Evolutionary conservation across 768 basidiomycete species (phyloP), one percentile per base, ranked within the genome.

Genomic region (Calocera viscosa): DNA sequence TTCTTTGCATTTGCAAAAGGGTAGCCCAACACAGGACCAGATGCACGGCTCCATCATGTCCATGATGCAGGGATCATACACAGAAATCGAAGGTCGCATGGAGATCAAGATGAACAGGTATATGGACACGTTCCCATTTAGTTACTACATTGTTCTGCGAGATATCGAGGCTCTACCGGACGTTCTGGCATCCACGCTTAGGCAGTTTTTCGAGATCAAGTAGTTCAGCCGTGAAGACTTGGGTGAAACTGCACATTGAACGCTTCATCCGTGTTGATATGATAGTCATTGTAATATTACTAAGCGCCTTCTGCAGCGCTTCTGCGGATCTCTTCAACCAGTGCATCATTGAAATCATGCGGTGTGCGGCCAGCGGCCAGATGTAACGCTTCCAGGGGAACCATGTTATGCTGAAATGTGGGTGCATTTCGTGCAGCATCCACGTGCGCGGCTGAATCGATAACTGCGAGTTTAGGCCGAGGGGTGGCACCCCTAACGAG

Each of bases 121-220:
- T 75, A 77, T 97, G 71, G 95, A 97, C 74, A 87, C 91, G 1
- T 97, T 98, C 83, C 96, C 96, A 0, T 98, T 98, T 78, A 92
- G 97, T 77, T 95, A 94, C 73, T 98, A 93, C 71, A 88, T 97
- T 63, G 87, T 99, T n/a, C 75, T 99, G 64, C 80, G 94, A 68
- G 84, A 89, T 70, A 91, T 95, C 49, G 93, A 95, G 76, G 87
- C 91, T 19, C 77, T 99, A 39, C 95, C 96, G 1, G 90, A 94
- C 66, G 91, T 96, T 14, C 78, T 99, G 70, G 82, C 90, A 24
- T 85, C 86, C 60, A 96, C 92, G 1, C 77, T 99, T 68, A 88
- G 90, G 72, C 94, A 98, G 75, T 99, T 93, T 74, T 92, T 93
- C 70, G 90, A 92, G 75, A 60, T 60, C 11, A 60, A 22, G 14